phyloP scores from a whole-genome alignment of 2,329 filamentous ascomycete species.

The Verticillium isaacii region DNA sequence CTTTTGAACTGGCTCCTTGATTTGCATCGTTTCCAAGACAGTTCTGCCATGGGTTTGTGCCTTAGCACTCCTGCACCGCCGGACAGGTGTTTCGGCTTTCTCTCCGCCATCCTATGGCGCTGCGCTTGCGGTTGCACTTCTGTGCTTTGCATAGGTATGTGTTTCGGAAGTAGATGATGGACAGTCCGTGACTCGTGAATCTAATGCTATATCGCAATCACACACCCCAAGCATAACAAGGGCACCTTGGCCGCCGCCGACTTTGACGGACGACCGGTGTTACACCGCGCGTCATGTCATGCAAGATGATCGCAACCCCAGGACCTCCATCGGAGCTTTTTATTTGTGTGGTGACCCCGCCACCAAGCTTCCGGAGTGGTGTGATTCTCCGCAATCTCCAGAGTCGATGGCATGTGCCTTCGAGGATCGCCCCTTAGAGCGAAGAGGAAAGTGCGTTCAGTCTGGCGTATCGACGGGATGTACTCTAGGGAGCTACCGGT shows the following conservation, averaged over 20 bases:
- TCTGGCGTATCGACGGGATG: neutral
- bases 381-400: constrained; percentile 6
- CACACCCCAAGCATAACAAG: neutral
- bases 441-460: neutral
- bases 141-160: neutral
- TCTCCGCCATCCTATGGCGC: neutral
- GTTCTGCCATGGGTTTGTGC: neutral
- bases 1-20: neutral
- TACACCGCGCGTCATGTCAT: neutral
- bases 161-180: neutral
- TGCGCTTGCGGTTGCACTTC: neutral
- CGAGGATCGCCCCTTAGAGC: neutral
- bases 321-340: constrained; percentile 7
- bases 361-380: constrained; percentile 2
- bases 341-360: constrained; percentile 1
- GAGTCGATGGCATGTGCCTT: neutral
- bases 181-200: neutral
- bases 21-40: neutral
- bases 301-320: constrained; percentile 10
- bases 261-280: neutral
- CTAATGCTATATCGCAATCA: neutral
- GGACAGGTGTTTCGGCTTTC: neutral
- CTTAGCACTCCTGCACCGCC: neutral
- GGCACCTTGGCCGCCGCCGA: neutral
- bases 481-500: neutral